Base-by-base conservation (phyloP, 805 yeast genomes). In the Lipomyces sp. region DNA sequence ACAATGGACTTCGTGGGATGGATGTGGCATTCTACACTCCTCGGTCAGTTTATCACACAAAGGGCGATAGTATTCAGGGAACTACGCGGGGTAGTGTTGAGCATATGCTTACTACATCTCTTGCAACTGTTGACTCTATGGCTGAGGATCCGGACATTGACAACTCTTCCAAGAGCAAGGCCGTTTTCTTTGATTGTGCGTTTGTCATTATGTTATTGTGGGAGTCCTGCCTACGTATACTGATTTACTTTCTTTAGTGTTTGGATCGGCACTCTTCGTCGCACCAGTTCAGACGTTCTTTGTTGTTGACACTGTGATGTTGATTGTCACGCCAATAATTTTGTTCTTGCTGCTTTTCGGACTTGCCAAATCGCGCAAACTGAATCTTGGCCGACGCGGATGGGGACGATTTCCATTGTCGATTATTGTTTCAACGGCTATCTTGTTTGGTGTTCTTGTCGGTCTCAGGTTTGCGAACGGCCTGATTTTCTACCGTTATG, bases 11-110 rank as follows among this genome's bases (percentile, higher is more conserved):
- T 60, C 82, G 96, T 70, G 98, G 98, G 10, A 82, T 92, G 74
- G 98, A 93, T 77, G 85, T 93, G 72, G 97, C 97, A 0, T 93
- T 93, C 76, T 92, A 85, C 76, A 88, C 86, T 73, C 97, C 97
- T 32, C 83, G 98, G 73, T 85, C 90, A 60, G 77, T 90, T 53
- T 93, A 93, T 73, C 98, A 93, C 75, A 93, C 98, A 0, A 78
- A 80, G 15, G 81, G 85, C 57, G 98, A 93, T 76, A 84, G 85
- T 58, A 88, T 90, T 57, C 80, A 82, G 59, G 86, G 87, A 66
- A 83, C 90, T 13, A 80, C 88, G 24, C 85, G 83, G 66, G 87
- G 84, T 55, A 88, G 97, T 0, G 78, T 93, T 57, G 90, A 94
- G 88, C 94, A 90, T 74, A 93, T 93, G 97, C 80, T 90, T 45